Conservation (phyloP, 495 filamentous ascomycete species). For the Articulospora tetracladia region DNA sequence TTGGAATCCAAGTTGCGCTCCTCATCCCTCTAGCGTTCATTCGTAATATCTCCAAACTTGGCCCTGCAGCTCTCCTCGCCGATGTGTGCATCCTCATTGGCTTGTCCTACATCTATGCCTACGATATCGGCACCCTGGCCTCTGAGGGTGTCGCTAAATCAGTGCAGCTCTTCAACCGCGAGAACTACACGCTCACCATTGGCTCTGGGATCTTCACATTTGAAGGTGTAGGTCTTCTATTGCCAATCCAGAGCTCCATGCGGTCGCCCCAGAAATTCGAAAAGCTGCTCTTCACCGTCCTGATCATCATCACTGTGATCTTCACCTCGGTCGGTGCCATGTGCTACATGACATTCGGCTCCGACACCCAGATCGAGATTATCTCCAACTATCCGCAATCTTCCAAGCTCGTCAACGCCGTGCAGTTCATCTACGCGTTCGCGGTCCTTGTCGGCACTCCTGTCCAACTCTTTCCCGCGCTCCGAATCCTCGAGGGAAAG, state of each 20-base stretch:
- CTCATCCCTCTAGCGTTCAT: constrained; percentile 58
- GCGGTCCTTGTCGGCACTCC: constrained; percentile 59
- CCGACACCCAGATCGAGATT: constrained; percentile 53
- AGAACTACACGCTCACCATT: constrained; percentile 56
- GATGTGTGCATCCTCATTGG: constrained; percentile 61
- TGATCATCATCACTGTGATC: constrained; percentile 58
- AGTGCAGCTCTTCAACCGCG: constrained; percentile 58
- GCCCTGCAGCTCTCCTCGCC: constrained; percentile 53
- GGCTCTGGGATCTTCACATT: constrained; percentile 65
- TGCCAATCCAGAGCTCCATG: constrained; percentile 64
- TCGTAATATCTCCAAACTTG: constrained; percentile 61
- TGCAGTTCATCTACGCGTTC: constrained; percentile 63
- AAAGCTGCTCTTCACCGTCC: constrained; percentile 52
- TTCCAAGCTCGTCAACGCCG: constrained; percentile 58
- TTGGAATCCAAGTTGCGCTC: constrained; percentile 50
- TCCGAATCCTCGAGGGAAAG: constrained; percentile 54
- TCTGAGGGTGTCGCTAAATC: constrained; percentile 40
- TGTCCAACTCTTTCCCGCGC: constrained; percentile 61
- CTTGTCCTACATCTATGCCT: constrained; percentile 61
- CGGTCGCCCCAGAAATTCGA: constrained; percentile 54
- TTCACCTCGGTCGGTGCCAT: constrained; percentile 61
- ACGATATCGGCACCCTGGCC: constrained; percentile 48
- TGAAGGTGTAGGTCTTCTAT: constrained; percentile 62
- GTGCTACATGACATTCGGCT: constrained; percentile 62
- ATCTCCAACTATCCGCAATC: constrained; percentile 62